These are phyloP conservation scores for Paramecium tetraurelia DNA, from an alignment of 73 alveolate genomes.

Conservation along the genomic window DNA sequence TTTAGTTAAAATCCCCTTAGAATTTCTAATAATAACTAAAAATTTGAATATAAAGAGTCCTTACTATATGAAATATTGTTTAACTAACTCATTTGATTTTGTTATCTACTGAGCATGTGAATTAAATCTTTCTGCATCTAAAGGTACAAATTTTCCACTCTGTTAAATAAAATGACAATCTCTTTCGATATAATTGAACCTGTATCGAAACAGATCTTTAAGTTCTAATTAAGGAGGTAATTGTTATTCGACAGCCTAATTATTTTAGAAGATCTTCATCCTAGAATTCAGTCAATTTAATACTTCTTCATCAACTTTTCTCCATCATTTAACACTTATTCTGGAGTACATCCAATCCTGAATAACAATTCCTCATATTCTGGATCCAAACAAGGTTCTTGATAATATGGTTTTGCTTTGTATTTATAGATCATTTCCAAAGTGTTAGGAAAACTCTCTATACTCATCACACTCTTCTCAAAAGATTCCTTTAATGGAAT, in stretches of 20 bases:
- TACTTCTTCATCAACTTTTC: slow-evolving; percentile 16
- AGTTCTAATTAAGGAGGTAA: not conserved
- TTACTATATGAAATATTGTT: not conserved
- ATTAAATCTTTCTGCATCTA: not conserved
- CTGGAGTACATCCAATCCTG: slow-evolving; percentile 1
- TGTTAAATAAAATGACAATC: not conserved
- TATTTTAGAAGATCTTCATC: not conserved
- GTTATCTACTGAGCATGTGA: not conserved
- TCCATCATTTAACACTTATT: slow-evolving; percentile 23
- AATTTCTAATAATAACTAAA: not conserved
- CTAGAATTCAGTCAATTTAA: not conserved
- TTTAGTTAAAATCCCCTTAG: not conserved
- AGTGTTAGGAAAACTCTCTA: not conserved
- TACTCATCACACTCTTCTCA: not conserved
- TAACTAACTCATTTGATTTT: not conserved
- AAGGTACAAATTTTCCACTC: not conserved
- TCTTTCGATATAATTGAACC: slow-evolving; percentile 13
- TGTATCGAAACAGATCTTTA: slow-evolving; percentile 21
- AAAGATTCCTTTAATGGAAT: not conserved
- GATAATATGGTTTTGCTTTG: not conserved
- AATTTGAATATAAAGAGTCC: not conserved
- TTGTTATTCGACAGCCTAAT: not conserved
- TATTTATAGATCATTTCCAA: not conserved
- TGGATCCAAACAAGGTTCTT: not conserved
- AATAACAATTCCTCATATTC: not conserved